These are phyloP conservation scores for Neonectria coccinea DNA, from an alignment of 2,329 filamentous ascomycete species.

Conservation along the genomic window DNA sequence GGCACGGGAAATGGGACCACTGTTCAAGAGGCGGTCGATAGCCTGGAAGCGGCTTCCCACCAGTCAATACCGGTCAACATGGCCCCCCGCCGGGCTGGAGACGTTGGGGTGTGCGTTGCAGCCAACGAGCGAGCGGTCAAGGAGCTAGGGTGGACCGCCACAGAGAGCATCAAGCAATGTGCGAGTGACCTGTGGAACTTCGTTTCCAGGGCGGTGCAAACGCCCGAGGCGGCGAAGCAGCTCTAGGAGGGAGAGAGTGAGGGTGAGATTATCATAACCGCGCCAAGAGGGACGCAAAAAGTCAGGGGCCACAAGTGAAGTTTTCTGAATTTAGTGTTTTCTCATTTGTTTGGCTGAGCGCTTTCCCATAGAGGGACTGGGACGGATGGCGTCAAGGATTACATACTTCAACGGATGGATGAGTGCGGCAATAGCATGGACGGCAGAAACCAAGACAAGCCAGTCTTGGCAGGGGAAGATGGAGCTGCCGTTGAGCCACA, in stretches of 20 bases:
- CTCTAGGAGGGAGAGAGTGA: not conserved
- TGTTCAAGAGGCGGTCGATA: slow-evolving; percentile 57
- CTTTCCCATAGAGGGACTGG: slow-evolving; percentile 3
- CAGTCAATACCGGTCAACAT: slow-evolving; percentile 52
- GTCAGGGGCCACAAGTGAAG: not conserved
- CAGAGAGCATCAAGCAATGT: slow-evolving; percentile 31
- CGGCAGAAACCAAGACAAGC: slow-evolving; percentile 8
- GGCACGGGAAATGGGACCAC: slow-evolving; percentile 60
- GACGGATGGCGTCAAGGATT: not conserved
- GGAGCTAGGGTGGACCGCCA: slow-evolving; percentile 56
- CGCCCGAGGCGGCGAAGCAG: not conserved
- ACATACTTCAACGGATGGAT: not conserved
- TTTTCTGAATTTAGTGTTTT: slow-evolving; percentile 7
- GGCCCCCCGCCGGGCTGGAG: slow-evolving; percentile 53
- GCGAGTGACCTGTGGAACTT: slow-evolving; percentile 33
- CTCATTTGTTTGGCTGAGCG: slow-evolving; percentile 4
- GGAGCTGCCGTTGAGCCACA: not conserved
- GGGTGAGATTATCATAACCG: not conserved
- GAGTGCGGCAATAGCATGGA: not conserved
- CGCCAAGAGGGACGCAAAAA: not conserved
- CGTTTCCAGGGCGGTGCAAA: slow-evolving; percentile 18
- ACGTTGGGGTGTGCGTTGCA: slow-evolving; percentile 58
- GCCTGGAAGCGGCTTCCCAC: slow-evolving; percentile 52
- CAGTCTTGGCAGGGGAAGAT: slow-evolving; percentile 1
- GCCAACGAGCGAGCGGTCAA: slow-evolving; percentile 53